Evolutionary conservation across 805 yeast genomes (phyloP).

Genomic region (Hagleromyces aurorensis): DNA sequence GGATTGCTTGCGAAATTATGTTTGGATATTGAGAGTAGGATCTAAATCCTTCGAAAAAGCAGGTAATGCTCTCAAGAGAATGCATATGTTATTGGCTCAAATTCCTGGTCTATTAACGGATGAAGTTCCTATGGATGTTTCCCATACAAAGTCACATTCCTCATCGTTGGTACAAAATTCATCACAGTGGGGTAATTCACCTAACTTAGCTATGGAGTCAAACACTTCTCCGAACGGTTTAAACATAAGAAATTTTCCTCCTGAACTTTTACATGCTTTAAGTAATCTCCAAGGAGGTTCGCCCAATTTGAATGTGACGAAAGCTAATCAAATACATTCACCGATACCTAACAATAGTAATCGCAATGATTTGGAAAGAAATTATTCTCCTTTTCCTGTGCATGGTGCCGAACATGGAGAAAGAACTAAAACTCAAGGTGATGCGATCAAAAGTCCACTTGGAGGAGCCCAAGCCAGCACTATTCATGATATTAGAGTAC

Average conservation of each 20-base stretch:
- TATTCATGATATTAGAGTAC: too few species aligned
- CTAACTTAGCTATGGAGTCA: constrained; percentile 5
- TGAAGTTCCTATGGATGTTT: constrained; percentile 14
- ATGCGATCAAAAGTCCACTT: too few species aligned
- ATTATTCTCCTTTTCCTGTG: too few species aligned
- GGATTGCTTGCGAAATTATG: constrained; percentile 64
- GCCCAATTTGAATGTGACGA: too few species aligned
- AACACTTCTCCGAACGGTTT: constrained; percentile 9
- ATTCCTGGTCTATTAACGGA: constrained; percentile 56
- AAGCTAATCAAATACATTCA: too few species aligned
- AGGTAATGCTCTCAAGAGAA: constrained; percentile 59
- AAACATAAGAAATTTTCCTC: constrained; percentile 15
- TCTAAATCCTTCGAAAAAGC: constrained; percentile 75
- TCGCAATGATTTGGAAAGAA: too few species aligned
- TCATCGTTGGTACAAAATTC: constrained; percentile 13
- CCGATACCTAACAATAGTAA: too few species aligned
- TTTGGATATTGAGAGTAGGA: constrained; percentile 67
- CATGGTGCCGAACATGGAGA: too few species aligned
- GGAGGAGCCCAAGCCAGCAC: too few species aligned
- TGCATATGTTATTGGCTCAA: constrained; percentile 64
- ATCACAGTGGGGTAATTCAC: constrained; percentile 9
- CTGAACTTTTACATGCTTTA: constrained; percentile 15
- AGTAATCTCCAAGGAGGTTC: constrained; percentile 13
- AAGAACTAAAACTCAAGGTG: too few species aligned
- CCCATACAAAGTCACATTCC: constrained; percentile 19